Percentiles rank a stretch among this genome's conserved stretches.
phyloP scores from a whole-genome alignment of 257 asterid genomes.

The Plantago elongata region DNA sequence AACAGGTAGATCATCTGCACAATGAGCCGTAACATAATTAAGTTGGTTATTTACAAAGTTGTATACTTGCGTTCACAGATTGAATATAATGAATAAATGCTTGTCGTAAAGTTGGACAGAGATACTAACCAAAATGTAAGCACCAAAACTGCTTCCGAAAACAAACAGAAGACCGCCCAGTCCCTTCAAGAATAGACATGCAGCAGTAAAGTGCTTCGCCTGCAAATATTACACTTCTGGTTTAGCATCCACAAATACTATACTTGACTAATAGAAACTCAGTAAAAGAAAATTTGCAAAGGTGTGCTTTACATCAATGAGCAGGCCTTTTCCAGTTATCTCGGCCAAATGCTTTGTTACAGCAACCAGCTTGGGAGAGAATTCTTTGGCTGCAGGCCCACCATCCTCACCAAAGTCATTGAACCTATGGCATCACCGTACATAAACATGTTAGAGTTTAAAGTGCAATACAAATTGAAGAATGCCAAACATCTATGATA shows the following conservation, averaged over 20 bases:
- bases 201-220: constrained; percentile 62
- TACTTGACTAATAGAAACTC: neutral
- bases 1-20: constrained; percentile 63
- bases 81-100: constrained; percentile 10
- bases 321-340: constrained; percentile 40
- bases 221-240: constrained; percentile 23
- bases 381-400: constrained; percentile 76
- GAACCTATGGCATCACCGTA: constrained; percentile 43
- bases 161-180: constrained; percentile 83
- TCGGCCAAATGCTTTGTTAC: constrained; percentile 41
- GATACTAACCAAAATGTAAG: constrained; percentile 66
- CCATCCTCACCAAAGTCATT: constrained; percentile 82
- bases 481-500: too few relatives aligned
- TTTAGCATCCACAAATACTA: neutral
- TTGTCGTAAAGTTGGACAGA: neutral
- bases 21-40: constrained; percentile 9
- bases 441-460: neutral
- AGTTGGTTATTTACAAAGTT: neutral
- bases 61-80: neutral
- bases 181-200: constrained; percentile 62
- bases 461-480: neutral
- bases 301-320: constrained; percentile 47
- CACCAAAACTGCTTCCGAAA: constrained; percentile 73
- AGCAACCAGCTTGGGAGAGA: constrained; percentile 65
- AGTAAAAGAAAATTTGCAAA: neutral